Evolutionary conservation across 345 rosid genomes (phyloP).

Genomic region (Ceriops decandra): DNA sequence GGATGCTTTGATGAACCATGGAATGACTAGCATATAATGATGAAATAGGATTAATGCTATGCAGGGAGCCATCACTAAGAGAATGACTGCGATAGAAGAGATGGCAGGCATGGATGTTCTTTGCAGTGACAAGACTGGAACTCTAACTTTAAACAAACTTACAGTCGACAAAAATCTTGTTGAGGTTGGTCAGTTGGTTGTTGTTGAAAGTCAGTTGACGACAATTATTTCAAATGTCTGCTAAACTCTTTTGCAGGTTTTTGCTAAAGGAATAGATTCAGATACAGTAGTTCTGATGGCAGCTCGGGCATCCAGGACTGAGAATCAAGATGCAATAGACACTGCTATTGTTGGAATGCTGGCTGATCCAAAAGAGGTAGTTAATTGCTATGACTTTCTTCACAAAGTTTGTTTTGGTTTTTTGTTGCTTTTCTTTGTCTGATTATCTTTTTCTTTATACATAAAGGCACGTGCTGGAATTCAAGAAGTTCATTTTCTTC

Average conservation of each 20-base stretch:
- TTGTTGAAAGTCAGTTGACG: too few species aligned
- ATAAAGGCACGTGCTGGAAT: constrained; percentile 92
- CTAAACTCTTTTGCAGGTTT: constrained; percentile 51
- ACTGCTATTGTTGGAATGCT: constrained; percentile 92
- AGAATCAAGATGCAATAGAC: constrained; percentile 98
- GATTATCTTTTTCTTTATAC: neutral
- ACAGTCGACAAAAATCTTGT: constrained; percentile 91
- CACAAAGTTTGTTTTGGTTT: neutral
- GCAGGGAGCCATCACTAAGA: constrained; percentile 98
- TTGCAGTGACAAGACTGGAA: constrained; percentile 98
- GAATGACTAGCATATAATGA: constrained; percentile 11
- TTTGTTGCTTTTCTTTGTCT: neutral
- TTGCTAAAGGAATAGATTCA: constrained; percentile 84
- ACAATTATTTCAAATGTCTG: constrained; percentile 17
- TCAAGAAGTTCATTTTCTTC: constrained; percentile 92
- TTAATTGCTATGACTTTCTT: neutral
- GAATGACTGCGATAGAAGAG: constrained; percentile 99
- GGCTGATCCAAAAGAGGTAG: constrained; percentile 98
- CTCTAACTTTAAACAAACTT: constrained; percentile 91
- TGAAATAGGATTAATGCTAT: constrained; percentile 16
- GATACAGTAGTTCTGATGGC: constrained; percentile 92
- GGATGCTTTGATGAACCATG: constrained; percentile 5
- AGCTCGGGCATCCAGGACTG: constrained; percentile 87
- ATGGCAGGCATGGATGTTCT: constrained; percentile 99
- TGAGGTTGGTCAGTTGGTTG: constrained; percentile 48